Base-by-base conservation (phyloP, 2,329 filamentous ascomycete genomes). In the Neofusicoccum laricinum region DNA sequence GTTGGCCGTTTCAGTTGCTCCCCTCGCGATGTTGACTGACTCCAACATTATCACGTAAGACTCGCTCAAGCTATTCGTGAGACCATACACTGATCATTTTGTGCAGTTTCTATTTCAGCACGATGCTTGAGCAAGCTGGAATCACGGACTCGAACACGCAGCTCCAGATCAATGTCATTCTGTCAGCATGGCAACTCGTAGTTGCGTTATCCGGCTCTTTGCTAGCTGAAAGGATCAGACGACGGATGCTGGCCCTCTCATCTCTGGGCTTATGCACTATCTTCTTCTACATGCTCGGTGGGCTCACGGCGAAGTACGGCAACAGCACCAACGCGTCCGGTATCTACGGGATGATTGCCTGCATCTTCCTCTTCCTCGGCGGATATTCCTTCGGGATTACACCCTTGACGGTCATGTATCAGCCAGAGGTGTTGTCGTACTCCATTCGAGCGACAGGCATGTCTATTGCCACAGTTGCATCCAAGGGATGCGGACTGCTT, bases 51-150 rank as follows among this genome's bases (percentile, higher is more conserved):
- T 48, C 21, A 48, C 45, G 17, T 71, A 71, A 1, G n/a, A 63
- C 10, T 12, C 19, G 19, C 45, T 25, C 19, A 2, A 17, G 10
- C 45, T 2, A 14, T 1, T 3, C 5, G 3, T 14, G 17, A 48
- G 21, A 30, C 3, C 21, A 14, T 15, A 10, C 21, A 10, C 21
- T 48, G 11, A 48, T 1, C 19, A 7, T 2, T 30, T 30, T 30
- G 19, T 30, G 12, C 6, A 48, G 45, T 4, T 48, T 65, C 65
- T 81, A 80, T 67, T 75, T 81, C 4, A 78, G 79, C 1, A 66
- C 70, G 1, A 78, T 80, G 69, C 75, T 84, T 0, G 72, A 76
- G 53, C 79, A 76, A 14, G 81, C 81, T 2, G 82, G 82, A 1
- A 78, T 85, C 41, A 80, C 76, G 1, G 71, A 80, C 65, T 68